phyloP scores from a whole-genome alignment of 164 flowering plant genomes.

The Stephania japonica region DNA sequence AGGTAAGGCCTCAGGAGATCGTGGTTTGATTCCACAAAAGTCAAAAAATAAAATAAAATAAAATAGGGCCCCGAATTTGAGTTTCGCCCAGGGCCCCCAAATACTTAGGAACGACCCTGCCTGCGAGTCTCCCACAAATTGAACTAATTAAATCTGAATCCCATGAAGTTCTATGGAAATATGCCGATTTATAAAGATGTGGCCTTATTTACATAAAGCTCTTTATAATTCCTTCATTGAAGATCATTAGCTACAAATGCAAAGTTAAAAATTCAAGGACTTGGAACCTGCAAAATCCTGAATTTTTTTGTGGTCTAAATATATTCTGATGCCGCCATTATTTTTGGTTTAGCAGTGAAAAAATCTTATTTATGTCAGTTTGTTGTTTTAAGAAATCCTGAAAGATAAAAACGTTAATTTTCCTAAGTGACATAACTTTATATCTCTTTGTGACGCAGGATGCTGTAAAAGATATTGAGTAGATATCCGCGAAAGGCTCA shows the following conservation, averaged over 20 bases:
- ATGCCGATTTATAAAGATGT: background rate
- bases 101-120: no score
- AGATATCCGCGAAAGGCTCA: constrained; percentile 6
- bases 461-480: constrained; percentile 50
- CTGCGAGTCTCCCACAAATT: background rate
- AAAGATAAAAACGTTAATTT: background rate
- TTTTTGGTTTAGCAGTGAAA: background rate
- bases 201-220: background rate
- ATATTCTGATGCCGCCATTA: background rate
- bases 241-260: background rate
- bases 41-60: no score
- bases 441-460: constrained; percentile 28
- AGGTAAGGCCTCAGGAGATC: no score
- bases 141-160: background rate
- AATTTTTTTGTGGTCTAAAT: background rate
- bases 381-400: background rate
- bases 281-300: background rate
- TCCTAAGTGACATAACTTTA: background rate
- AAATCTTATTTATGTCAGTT: background rate
- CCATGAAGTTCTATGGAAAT: background rate
- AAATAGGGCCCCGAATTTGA: no score
- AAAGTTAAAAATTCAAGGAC: background rate
- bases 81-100: no score
- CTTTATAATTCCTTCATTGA: background rate
- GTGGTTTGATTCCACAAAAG: no score